Conservation (phyloP, 2,329 filamentous ascomycete species). For the Didymella pinodella region DNA sequence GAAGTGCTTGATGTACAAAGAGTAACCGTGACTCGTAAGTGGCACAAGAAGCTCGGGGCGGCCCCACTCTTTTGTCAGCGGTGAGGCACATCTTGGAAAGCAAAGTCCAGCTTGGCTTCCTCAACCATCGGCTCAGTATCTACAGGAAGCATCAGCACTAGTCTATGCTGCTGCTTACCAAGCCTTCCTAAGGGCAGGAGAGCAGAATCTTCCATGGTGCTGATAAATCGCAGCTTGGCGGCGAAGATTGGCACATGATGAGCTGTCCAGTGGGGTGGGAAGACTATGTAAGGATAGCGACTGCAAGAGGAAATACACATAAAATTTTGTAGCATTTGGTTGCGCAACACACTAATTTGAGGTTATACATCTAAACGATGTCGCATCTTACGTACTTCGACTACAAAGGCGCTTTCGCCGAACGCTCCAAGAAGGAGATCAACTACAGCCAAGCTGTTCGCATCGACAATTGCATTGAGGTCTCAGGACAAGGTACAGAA, state of each 20-base stretch:
- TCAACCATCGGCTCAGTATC: background rate
- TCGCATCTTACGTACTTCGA: constrained; percentile 28
- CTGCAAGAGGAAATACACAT: background rate
- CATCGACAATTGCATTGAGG: constrained; percentile 35
- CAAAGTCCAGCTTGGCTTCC: constrained; percentile 8
- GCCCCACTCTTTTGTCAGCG: constrained; percentile 12
- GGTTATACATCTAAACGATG: background rate
- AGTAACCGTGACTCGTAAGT: background rate
- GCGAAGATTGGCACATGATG: background rate
- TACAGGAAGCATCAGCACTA: background rate
- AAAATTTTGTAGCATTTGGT: background rate
- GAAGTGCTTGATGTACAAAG: background rate
- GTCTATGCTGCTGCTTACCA: background rate
- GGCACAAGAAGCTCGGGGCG: background rate
- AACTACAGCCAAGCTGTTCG: constrained; percentile 31
- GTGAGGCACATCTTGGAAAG: background rate
- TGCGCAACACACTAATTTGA: background rate
- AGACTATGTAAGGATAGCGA: background rate
- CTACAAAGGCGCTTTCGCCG: constrained; percentile 36
- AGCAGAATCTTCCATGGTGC: background rate
- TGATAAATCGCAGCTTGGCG: constrained; percentile 1
- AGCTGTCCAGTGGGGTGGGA: background rate
- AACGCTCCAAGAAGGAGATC: constrained; percentile 25
- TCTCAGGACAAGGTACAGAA: constrained; percentile 37
- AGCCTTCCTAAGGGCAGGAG: background rate